Conservation (phyloP, 2,329 filamentous ascomycete genomes). For the Parastagonospora nodorum region DNA sequence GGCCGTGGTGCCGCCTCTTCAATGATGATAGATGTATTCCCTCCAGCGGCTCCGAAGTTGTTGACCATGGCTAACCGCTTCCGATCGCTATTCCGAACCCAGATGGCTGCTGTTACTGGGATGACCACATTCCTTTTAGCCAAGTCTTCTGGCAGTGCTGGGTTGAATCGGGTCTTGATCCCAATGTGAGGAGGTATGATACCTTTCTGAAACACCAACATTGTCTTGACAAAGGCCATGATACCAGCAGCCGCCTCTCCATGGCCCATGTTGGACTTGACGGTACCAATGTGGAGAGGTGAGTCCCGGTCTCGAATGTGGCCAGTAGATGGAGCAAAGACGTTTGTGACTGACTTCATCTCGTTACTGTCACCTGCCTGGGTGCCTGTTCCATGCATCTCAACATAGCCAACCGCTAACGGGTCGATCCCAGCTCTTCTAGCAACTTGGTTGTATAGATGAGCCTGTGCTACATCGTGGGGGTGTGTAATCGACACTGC, state of each 20-base stretch:
- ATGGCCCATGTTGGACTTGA: slow-evolving; percentile 62
- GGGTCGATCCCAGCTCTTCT: slow-evolving; percentile 75
- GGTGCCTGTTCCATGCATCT: slow-evolving; percentile 89
- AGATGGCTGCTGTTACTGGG: slow-evolving; percentile 28
- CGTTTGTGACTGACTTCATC: slow-evolving; percentile 74
- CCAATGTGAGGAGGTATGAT: slow-evolving; percentile 60
- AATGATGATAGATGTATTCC: too few relatives aligned
- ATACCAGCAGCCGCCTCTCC: slow-evolving; percentile 60
- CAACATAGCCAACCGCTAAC: slow-evolving; percentile 78
- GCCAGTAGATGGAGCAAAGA: slow-evolving; percentile 65
- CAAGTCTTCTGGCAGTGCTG: slow-evolving; percentile 59
- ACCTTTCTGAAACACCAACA: slow-evolving; percentile 60
- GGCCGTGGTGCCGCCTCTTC: too few relatives aligned
- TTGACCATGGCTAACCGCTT: too few relatives aligned
- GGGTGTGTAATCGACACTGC: slow-evolving; percentile 84
- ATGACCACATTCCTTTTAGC: slow-evolving; percentile 59
- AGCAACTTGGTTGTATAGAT: slow-evolving; percentile 71
- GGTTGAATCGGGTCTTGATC: slow-evolving; percentile 61
- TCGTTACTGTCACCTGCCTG: slow-evolving; percentile 83
- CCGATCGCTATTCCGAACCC: slow-evolving; percentile 29
- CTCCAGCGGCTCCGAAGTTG: too few relatives aligned
- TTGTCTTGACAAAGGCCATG: slow-evolving; percentile 58
- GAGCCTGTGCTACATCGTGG: slow-evolving; percentile 75
- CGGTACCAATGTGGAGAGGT: slow-evolving; percentile 57
- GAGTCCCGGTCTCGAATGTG: slow-evolving; percentile 53